phyloP scores from a whole-genome alignment of 345 rosid species.

The Iberis pinnata region DNA sequence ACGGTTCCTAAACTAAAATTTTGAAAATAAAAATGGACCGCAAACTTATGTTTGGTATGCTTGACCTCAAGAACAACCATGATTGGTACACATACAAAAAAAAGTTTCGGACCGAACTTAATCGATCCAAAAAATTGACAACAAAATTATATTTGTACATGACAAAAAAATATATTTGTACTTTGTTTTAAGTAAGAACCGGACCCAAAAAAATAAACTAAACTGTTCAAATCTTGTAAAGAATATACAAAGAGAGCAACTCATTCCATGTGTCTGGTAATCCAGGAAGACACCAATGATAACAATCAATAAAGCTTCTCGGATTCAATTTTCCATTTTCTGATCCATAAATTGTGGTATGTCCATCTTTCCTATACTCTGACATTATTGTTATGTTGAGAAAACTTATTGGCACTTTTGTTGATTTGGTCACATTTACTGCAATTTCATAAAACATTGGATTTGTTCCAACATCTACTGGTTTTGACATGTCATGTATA shows the following conservation, averaged over 20 bases:
- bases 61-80: too few species aligned
- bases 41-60: too few species aligned
- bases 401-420: conserved; percentile 40
- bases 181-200: too few species aligned
- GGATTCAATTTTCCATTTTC: conserved; percentile 50
- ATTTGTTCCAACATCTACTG: conserved; percentile 55
- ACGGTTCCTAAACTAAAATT: too few species aligned
- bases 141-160: too few species aligned
- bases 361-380: conserved; percentile 83
- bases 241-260: conserved; percentile 54
- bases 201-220: too few species aligned
- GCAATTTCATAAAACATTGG: conserved; percentile 39
- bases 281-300: conserved; percentile 96
- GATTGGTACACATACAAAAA: too few species aligned
- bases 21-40: too few species aligned
- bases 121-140: too few species aligned
- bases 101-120: too few species aligned
- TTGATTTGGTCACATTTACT: conserved; percentile 36
- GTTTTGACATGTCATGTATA: conserved; percentile 33
- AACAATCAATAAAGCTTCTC: conserved; percentile 59
- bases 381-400: conserved; percentile 64
- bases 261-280: conserved; percentile 93
- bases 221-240: conserved; percentile 22
- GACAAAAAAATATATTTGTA: too few species aligned
- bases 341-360: conserved; percentile 44